phyloP scores from a whole-genome alignment of 345 rosid genomes.

The Abelmoschus esculentus region DNA sequence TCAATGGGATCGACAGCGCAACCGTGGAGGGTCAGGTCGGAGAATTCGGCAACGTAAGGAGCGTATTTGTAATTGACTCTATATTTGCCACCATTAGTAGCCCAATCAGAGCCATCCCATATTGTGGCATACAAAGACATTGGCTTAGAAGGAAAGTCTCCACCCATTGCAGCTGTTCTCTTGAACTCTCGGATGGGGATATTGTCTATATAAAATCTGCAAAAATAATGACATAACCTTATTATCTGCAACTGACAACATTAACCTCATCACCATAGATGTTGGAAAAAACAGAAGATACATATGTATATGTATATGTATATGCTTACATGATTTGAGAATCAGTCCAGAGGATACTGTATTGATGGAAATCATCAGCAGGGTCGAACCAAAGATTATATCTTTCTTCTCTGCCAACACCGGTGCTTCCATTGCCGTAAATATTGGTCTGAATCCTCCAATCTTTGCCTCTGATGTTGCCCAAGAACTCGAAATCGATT shows the following conservation, averaged over 20 bases:
- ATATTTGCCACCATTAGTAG: constrained; percentile 92
- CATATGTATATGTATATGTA: no score
- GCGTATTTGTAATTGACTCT: constrained; percentile 92
- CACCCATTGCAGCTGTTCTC: constrained; percentile 68
- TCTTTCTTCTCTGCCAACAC: constrained; percentile 87
- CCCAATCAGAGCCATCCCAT: constrained; percentile 97
- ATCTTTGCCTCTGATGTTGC: constrained; percentile 92
- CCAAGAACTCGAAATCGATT: constrained; percentile 96
- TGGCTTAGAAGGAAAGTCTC: constrained; percentile 85
- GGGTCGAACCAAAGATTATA: constrained; percentile 97
- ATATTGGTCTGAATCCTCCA: constrained; percentile 99
- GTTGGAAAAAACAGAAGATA: no score
- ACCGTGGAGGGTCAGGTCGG: constrained; percentile 72
- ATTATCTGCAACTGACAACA: not conserved
- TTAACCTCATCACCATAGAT: no score
- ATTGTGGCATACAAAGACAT: constrained; percentile 93
- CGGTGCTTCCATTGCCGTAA: constrained; percentile 93
- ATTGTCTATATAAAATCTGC: constrained; percentile 75
- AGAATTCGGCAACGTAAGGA: constrained; percentile 58
- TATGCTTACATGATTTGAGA: constrained; percentile 72
- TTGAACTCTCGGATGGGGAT: constrained; percentile 73
- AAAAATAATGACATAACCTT: constrained; percentile 1
- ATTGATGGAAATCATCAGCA: constrained; percentile 85
- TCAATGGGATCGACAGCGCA: constrained; percentile 80
- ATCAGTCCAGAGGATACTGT: constrained; percentile 89